These are phyloP conservation scores for Agaricus blazei DNA, from an alignment of 768 basidiomycete species.

Conservation along the genomic window DNA sequence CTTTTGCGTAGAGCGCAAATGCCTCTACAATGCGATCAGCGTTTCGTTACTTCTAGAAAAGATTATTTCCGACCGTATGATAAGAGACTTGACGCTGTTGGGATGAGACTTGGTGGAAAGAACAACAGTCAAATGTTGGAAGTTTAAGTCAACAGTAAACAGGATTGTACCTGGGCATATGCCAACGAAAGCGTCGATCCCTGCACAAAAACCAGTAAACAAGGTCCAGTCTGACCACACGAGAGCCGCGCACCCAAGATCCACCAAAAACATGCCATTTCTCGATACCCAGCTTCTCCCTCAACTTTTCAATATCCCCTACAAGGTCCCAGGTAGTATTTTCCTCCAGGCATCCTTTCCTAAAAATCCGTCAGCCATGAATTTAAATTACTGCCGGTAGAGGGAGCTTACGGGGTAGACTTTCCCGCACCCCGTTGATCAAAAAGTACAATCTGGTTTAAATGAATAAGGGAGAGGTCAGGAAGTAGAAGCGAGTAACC, in stretches of 20 bases:
- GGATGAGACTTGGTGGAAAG: constrained; percentile 58
- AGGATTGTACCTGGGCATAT: constrained; percentile 66
- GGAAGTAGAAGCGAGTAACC: background rate
- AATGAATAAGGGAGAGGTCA: background rate
- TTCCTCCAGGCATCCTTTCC: constrained; percentile 69
- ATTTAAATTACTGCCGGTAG: background rate
- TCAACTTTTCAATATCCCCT: constrained; percentile 79
- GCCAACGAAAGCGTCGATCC: constrained; percentile 84
- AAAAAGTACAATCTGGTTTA: constrained; percentile 67
- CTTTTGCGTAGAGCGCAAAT: constrained; percentile 85
- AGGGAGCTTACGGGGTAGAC: constrained; percentile 67
- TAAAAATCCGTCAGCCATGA: constrained; percentile 19
- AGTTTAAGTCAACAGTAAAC: background rate
- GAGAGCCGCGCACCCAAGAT: constrained; percentile 64
- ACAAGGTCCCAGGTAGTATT: constrained; percentile 97
- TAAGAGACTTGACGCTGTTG: constrained; percentile 70
- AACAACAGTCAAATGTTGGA: too few relatives aligned
- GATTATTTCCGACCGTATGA: constrained; percentile 53
- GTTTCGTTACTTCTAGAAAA: background rate
- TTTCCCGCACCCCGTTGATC: constrained; percentile 91
- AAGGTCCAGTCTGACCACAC: background rate
- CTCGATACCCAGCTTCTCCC: constrained; percentile 69
- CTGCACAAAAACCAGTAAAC: constrained; percentile 23
- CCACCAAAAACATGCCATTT: constrained; percentile 97
- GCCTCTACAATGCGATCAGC: constrained; percentile 42